Base-by-base conservation (phyloP, 2,329 filamentous ascomycete species). In the Tolypocladium ophioglossoides region DNA sequence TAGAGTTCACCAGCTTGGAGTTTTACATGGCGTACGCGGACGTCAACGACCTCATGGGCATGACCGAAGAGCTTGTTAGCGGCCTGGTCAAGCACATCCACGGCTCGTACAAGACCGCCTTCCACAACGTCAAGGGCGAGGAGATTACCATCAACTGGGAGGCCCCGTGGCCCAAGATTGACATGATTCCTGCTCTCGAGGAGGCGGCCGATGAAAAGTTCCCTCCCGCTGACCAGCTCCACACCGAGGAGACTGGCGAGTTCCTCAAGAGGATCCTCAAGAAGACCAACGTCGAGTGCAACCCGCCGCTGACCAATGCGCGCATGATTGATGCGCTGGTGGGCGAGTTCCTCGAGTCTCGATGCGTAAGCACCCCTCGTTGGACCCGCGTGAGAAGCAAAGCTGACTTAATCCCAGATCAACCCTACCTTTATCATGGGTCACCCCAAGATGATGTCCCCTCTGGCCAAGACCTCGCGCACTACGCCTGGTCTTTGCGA, bases 11-110 rank as follows among this genome's bases (percentile, higher is more conserved):
- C 46, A 95, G 90, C 30, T 89, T 90, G 70, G 94, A 99, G 72
- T 97, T 97, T 75, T 99, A 99, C 74, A 85, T 88, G 82, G 92
- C 94, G 4, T 97, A 91, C 62, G 87, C 87, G 54, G 91, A 96
- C 71, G 83, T 96, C 62, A 88, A 95, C 71, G 94, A 97, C 67
- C 77, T 96, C 56, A 71, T 72, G 64, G 76, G 87, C 56, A 80
- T 90, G 66, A 97, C 94, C 2, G 94, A 99, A 72, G 91, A 96
- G 68, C 85, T 99, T 34, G 87, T 99, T 49, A 91, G 89, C 35
- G 83, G 86, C 41, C 80, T 97, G 7, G 92, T 96, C 68, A 91
- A 95, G 81, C 79, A 90, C 60, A 74, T 97, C 54, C 94, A 89
- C 18, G 94, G 92, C 57, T 80, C 86, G 52, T 92, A 94, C 72